A percentile compares a stretch with the other conserved stretches of the same genome.
Evolutionary conservation across 805 yeast species (phyloP).

Genomic region (Yamadazyma akitaensis): DNA sequence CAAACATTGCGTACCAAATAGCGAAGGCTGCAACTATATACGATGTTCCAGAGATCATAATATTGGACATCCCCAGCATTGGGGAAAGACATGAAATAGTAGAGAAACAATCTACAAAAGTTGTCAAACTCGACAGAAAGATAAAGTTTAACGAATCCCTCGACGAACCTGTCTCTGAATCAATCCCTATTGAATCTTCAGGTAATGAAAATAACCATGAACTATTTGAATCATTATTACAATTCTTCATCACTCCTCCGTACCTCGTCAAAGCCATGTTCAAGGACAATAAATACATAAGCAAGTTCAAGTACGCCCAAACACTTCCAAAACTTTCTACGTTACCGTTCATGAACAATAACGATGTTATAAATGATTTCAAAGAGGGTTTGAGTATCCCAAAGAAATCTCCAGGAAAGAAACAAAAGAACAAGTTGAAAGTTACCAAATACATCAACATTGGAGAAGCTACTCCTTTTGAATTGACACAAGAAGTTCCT

Average conservation of each 20-base stretch:
- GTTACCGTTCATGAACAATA: constrained; percentile 67
- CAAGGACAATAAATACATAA: constrained; percentile 20
- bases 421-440: constrained; percentile 45
- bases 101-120: constrained; percentile 22
- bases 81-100: constrained; percentile 12
- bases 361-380: constrained; percentile 31
- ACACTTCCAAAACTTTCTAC: constrained; percentile 69
- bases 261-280: constrained; percentile 68
- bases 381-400: constrained; percentile 64
- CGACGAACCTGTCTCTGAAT: constrained; percentile 4
- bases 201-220: constrained; percentile 34
- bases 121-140: constrained; percentile 24
- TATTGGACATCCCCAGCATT: constrained; percentile 51
- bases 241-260: constrained; percentile 82
- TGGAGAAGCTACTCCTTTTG: constrained; percentile 59
- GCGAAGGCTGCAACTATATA: constrained; percentile 71
- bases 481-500: constrained; percentile 64
- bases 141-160: constrained; percentile 25
- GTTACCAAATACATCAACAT: constrained; percentile 74
- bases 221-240: constrained; percentile 66
- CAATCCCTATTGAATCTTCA: constrained; percentile 7
- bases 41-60: constrained; percentile 69
- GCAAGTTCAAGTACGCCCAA: constrained; percentile 59
- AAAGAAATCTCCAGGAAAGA: constrained; percentile 38
- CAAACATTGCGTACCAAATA: constrained; percentile 70